These are phyloP conservation scores for Litchi chinensis DNA, from an alignment of 345 rosid species.

Conservation along the genomic window DNA sequence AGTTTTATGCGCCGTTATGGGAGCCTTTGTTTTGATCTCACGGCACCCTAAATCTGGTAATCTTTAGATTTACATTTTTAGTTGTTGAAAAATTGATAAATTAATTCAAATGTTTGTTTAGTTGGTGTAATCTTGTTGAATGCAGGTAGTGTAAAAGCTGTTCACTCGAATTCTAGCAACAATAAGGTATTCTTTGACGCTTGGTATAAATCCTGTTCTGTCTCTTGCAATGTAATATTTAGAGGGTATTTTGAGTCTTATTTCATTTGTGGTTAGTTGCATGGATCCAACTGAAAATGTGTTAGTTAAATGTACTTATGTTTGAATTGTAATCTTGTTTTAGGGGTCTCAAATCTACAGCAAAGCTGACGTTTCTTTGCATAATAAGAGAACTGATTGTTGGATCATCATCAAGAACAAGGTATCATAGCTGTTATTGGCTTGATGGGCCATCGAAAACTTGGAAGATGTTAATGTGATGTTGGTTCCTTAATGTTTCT, in stretches of 20 bases:
- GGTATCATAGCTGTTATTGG: constrained; percentile 35
- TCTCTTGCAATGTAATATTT: not conserved
- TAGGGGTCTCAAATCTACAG: constrained; percentile 45
- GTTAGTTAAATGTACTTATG: not conserved
- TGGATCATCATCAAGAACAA: constrained; percentile 86
- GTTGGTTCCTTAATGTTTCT: constrained; percentile 4
- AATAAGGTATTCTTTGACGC: constrained; percentile 18
- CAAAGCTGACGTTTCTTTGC: constrained; percentile 59
- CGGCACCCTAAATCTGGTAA: constrained; percentile 37
- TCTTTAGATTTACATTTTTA: not conserved
- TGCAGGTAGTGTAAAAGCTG: constrained; percentile 30
- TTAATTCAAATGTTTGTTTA: not conserved
- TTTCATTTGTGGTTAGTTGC: not conserved
- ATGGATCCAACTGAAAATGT: not conserved
- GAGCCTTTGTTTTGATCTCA: constrained; percentile 44
- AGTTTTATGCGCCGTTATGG: constrained; percentile 46
- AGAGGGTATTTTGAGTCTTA: not conserved
- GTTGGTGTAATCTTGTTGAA: constrained; percentile 4
- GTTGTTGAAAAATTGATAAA: not conserved
- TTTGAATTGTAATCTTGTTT: not conserved
- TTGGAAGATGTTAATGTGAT: not conserved
- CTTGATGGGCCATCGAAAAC: not conserved
- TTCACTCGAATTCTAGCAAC: constrained; percentile 21
- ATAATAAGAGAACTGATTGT: constrained; percentile 81
- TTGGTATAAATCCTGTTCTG: not conserved